A percentile compares a stretch with the other conserved stretches of the same genome.
Conservation (phyloP, 345 rosid genomes). For the Geranium brycei region DNA sequence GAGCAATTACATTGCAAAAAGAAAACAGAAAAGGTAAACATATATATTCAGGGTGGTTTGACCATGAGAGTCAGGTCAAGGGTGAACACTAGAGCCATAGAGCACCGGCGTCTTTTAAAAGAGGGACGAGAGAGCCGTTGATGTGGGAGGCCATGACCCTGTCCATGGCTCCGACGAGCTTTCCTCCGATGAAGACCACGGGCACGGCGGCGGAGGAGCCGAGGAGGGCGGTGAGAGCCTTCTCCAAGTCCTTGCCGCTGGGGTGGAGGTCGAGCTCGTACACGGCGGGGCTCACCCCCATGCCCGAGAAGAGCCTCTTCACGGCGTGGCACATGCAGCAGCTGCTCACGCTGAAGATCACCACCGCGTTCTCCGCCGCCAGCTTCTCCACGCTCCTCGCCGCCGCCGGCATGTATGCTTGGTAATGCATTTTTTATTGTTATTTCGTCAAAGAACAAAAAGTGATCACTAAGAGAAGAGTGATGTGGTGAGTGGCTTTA, state of each 20-base stretch:
- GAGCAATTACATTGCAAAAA: no score
- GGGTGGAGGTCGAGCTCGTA: conserved; percentile 28
- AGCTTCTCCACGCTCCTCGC: not conserved
- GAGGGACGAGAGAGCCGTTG: conserved; percentile 74
- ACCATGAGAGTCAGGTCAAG: no score
- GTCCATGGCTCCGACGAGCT: conserved; percentile 73
- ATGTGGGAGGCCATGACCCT: conserved; percentile 73
- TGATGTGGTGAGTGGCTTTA: no score
- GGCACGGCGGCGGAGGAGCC: conserved; percentile 22
- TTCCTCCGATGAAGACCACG: conserved; percentile 67
- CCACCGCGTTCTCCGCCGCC: conserved; percentile 11
- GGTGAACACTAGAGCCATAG: conserved; percentile 41
- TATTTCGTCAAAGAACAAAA: no score
- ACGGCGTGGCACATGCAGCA: conserved; percentile 30
- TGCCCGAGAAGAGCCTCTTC: conserved; percentile 46
- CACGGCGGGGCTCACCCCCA: conserved; percentile 62
- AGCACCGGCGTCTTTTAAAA: conserved; percentile 66
- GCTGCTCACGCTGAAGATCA: conserved; percentile 3
- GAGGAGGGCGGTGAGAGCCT: no score
- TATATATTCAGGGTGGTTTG: no score
- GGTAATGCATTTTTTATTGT: no score
- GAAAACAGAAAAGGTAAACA: no score
- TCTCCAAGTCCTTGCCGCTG: no score
- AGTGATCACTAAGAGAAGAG: no score
- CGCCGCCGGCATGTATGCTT: no score